A percentile compares a stretch with the other conserved stretches of the same genome.
These are phyloP conservation scores for Cladosporium sp. DNA, from an alignment of 2,329 filamentous ascomycete genomes.

Conservation along the genomic window DNA sequence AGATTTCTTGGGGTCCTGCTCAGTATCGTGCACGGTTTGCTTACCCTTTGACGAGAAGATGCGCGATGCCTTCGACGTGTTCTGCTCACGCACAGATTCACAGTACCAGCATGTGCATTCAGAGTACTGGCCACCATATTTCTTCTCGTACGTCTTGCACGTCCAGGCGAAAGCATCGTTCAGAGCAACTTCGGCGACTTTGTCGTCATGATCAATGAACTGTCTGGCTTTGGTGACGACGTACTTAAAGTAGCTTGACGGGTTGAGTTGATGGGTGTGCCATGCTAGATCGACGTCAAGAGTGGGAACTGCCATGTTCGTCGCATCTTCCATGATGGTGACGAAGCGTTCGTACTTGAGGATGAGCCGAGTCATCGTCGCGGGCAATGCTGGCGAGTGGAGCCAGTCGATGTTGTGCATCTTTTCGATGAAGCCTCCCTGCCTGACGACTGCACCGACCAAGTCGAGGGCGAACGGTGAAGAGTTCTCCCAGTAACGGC, in stretches of 20 bases:
- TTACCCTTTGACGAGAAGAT: slow-evolving; percentile 47
- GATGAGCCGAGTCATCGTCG: slow-evolving; percentile 67
- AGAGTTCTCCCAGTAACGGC: slow-evolving; percentile 69
- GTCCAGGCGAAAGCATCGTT: slow-evolving; percentile 72
- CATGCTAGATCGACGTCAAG: slow-evolving; percentile 74
- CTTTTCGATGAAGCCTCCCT: slow-evolving; percentile 68
- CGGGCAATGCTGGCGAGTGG: slow-evolving; percentile 65
- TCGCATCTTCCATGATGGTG: slow-evolving; percentile 55
- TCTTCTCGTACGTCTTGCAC: slow-evolving; percentile 66
- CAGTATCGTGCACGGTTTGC: slow-evolving; percentile 45
- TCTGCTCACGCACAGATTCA: slow-evolving; percentile 65
- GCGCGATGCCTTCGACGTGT: slow-evolving; percentile 52
- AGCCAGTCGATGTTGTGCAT: slow-evolving; percentile 79
- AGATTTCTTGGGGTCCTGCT: slow-evolving; percentile 56
- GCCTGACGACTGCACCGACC: slow-evolving; percentile 64
- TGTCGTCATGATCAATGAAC: slow-evolving; percentile 83
- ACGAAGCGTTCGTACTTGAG: slow-evolving; percentile 68
- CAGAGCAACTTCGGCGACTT: slow-evolving; percentile 69
- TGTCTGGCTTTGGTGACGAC: slow-evolving; percentile 52
- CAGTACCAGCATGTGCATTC: slow-evolving; percentile 86
- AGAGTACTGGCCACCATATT: slow-evolving; percentile 67
- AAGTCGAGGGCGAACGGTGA: slow-evolving; percentile 67
- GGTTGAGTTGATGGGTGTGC: slow-evolving; percentile 78
- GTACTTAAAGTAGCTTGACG: slow-evolving; percentile 63
- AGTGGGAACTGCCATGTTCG: slow-evolving; percentile 64